A percentile compares a stretch with the other conserved stretches of the same genome.
These are phyloP conservation scores for Syncephalis fuscata DNA, from an alignment of 371 early-diverging fungal species.

Conservation along the genomic window DNA sequence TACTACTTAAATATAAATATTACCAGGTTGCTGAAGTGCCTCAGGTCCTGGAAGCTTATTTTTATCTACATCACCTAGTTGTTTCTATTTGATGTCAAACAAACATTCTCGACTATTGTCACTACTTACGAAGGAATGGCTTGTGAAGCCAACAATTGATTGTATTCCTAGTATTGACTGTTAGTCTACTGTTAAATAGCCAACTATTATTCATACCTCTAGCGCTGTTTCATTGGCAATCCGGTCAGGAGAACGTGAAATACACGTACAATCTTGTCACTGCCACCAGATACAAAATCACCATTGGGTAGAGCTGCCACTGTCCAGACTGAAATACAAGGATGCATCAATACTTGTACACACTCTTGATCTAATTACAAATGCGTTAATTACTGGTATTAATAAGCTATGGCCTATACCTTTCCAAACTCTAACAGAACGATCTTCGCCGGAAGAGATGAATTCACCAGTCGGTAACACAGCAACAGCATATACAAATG, in stretches of 20 bases:
- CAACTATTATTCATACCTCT: slow-evolving; percentile 16
- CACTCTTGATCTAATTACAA: slow-evolving; percentile 27
- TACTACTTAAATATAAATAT: background rate
- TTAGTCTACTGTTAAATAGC: background rate
- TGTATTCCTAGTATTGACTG: slow-evolving; percentile 23
- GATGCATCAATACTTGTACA: slow-evolving; percentile 70
- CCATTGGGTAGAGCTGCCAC: slow-evolving; percentile 61
- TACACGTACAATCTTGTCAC: slow-evolving; percentile 67
- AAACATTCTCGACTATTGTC: no score
- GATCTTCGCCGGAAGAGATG: slow-evolving; percentile 87
- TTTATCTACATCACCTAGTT: slow-evolving; percentile 74
- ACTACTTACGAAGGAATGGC: slow-evolving; percentile 57
- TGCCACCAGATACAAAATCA: slow-evolving; percentile 77
- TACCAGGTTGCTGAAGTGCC: slow-evolving; percentile 49
- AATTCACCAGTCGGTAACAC: slow-evolving; percentile 58
- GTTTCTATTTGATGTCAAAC: no score
- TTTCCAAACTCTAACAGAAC: slow-evolving; percentile 77
- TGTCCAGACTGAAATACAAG: slow-evolving; percentile 87
- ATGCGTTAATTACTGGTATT: background rate
- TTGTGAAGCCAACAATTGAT: slow-evolving; percentile 51
- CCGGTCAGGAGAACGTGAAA: slow-evolving; percentile 47
- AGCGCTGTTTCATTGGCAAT: slow-evolving; percentile 33
- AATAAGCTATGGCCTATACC: slow-evolving; percentile 18
- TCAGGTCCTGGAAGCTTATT: slow-evolving; percentile 65
- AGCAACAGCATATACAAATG: slow-evolving; percentile 78